These are phyloP conservation scores for Aspergillus affinis DNA, from an alignment of 495 filamentous ascomycete species.

Conservation along the genomic window DNA sequence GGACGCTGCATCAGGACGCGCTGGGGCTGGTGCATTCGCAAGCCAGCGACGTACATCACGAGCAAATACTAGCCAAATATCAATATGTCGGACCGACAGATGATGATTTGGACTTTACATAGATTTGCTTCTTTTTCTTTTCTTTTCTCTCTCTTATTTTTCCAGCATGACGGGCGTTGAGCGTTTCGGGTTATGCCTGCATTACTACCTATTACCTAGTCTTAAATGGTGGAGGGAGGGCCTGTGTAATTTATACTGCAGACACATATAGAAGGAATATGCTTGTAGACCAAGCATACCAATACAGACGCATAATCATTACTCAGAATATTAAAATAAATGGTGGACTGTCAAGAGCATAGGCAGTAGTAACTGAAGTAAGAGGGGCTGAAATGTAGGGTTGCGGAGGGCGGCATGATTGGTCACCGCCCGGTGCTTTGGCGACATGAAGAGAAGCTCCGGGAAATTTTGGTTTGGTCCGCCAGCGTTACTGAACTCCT, in stretches of 20 bases:
- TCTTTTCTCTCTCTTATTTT: conserved; percentile 6
- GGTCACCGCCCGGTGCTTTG: conserved; percentile 40
- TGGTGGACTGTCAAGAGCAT: too few species aligned
- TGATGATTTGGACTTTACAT: conserved; percentile 42
- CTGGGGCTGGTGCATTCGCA: conserved; percentile 43
- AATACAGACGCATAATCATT: background rate
- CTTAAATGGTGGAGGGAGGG: background rate
- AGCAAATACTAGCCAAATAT: conserved; percentile 43
- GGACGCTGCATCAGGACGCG: conserved; percentile 37
- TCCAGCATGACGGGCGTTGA: background rate
- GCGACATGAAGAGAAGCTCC: conserved; percentile 37
- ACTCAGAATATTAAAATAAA: too few species aligned
- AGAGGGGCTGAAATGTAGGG: conserved; percentile 18
- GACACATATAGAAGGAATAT: background rate
- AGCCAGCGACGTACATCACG: conserved; percentile 44
- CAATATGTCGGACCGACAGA: conserved; percentile 43
- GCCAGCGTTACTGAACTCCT: conserved; percentile 13
- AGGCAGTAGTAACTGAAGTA: too few species aligned
- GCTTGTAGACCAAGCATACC: background rate
- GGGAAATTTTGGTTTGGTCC: conserved; percentile 48
- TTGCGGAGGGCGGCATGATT: conserved; percentile 31
- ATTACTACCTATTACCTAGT: background rate
- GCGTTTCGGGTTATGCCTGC: background rate
- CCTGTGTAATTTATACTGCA: background rate
- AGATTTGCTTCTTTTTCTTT: conserved; percentile 10